A percentile compares a stretch with the other conserved stretches of the same genome.
Evolutionary conservation across 1,284 basidiomycete genomes (phyloP).

Genomic region (Pascua sp.): DNA sequence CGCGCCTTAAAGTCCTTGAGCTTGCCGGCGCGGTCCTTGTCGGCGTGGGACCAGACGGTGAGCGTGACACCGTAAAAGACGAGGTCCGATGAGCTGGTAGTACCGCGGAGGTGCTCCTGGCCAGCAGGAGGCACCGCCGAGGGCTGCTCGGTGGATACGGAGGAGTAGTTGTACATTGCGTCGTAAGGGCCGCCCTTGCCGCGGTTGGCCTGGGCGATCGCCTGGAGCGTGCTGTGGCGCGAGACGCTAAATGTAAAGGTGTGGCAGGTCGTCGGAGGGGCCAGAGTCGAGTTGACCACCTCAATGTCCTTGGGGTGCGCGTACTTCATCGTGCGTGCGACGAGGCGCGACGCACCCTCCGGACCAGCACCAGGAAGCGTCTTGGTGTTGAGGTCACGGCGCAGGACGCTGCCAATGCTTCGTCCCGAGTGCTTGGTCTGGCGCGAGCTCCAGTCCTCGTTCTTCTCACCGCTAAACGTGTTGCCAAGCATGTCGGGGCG

Average conservation of each 20-base stretch:
- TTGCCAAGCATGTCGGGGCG: slow-evolving; percentile 87
- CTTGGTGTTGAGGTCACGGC: slow-evolving; percentile 51
- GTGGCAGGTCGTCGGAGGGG: slow-evolving; percentile 87
- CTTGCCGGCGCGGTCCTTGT: slow-evolving; percentile 65
- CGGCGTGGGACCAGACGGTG: slow-evolving; percentile 90
- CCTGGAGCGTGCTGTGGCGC: slow-evolving; percentile 33
- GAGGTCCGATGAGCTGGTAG: slow-evolving; percentile 48
- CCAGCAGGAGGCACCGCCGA: slow-evolving; percentile 23
- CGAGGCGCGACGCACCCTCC: slow-evolving; percentile 60
- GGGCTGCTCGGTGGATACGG: slow-evolving; percentile 53
- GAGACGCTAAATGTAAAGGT: slow-evolving; percentile 72
- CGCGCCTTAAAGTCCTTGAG: slow-evolving; percentile 35
- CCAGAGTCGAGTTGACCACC: slow-evolving; percentile 84
- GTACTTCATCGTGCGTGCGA: slow-evolving; percentile 85
- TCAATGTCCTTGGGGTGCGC: slow-evolving; percentile 58
- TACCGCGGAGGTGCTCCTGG: slow-evolving; percentile 64
- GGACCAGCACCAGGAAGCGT: slow-evolving; percentile 47
- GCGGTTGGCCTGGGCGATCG: slow-evolving; percentile 51
- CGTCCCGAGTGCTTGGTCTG: slow-evolving; percentile 20
- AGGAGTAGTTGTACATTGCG: slow-evolving; percentile 26
- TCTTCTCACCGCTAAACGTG: slow-evolving; percentile 68
- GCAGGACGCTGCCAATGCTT: slow-evolving; percentile 50
- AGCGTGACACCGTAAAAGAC: slow-evolving; percentile 86
- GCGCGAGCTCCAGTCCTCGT: slow-evolving; percentile 18
- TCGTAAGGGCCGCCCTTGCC: slow-evolving; percentile 21